Conservation (phyloP, 257 asterid species). For the Jacaranda mimosifolia region DNA sequence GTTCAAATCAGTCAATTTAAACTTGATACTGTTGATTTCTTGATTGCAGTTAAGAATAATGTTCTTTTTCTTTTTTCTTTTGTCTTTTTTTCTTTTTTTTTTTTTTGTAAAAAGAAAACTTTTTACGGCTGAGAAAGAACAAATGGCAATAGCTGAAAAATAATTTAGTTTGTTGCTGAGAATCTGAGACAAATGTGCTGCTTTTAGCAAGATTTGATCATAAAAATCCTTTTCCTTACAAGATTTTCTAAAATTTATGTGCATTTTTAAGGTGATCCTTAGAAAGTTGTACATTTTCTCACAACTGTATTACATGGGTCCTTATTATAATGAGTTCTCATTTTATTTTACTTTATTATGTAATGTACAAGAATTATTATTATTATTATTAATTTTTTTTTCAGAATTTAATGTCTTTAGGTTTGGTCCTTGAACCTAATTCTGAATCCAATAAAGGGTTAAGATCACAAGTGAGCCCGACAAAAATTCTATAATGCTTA, state of each 20-base stretch:
- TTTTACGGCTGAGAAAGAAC: slow-evolving; percentile 5
- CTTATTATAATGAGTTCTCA: slow-evolving; percentile 21
- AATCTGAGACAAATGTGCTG: slow-evolving; percentile 7
- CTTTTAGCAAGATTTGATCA: slow-evolving; percentile 22
- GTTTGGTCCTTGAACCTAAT: too few relatives aligned
- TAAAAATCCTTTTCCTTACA: background rate
- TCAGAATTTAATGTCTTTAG: too few relatives aligned
- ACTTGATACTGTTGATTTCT: too few relatives aligned
- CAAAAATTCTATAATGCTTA: too few relatives aligned
- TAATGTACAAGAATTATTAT: too few relatives aligned
- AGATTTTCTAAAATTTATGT: slow-evolving; percentile 14
- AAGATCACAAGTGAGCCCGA: too few relatives aligned
- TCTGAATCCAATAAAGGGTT: too few relatives aligned
- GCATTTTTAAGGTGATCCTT: background rate
- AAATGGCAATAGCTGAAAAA: background rate
- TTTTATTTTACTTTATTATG: background rate
- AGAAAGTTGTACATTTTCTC: slow-evolving; percentile 23
- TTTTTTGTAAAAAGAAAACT: too few relatives aligned
- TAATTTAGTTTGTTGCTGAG: background rate
- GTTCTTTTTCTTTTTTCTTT: too few relatives aligned
- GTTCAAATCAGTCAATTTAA: too few relatives aligned
- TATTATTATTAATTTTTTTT: too few relatives aligned
- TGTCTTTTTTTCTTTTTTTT: background rate
- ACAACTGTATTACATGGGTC: slow-evolving; percentile 31
- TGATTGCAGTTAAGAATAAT: too few relatives aligned